Base-by-base conservation (phyloP, 176 grass and related monocot genomes). In the Melocanna baccifera region DNA sequence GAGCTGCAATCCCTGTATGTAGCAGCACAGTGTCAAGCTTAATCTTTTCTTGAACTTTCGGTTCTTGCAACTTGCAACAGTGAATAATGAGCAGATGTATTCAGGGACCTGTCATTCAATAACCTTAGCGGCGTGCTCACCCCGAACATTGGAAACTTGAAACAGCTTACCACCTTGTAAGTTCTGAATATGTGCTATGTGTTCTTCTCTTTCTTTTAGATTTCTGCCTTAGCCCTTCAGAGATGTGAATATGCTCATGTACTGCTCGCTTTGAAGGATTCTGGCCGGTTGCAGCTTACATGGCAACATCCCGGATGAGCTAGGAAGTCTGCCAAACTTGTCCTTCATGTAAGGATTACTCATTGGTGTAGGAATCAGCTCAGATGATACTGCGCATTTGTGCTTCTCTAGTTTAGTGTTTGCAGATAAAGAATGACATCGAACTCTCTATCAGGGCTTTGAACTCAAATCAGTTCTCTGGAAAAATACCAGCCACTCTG, bases 91-190 rank as follows among this genome's bases (percentile, higher is more conserved):
- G 30, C 34, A 28, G 63, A 30, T 83, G 4, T 25, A 7, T 89
- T 82, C 76, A 99, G 96, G 77, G 96, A 96, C 78, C 66, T 99
- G 9, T 99, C 96, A 1, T 94, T 79, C 84, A 99, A 99, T 82
- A 81, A 88, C 3, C 86, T 99, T 30, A 59, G 89, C 0, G 96
- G 93, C 15, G 55, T 74, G 34, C 91, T 99, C 57, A 64, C 86
- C 72, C 55, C 86, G 50, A 89, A 46, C 66, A 96, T 99, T 19
- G 93, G 96, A 66, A 87, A 92, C 59, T 48, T 99, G 77, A 91
- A 88, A 86, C 87, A 99, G 71, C 93, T 99, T 40, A 91, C 81
- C 23, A 96, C 78, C 29, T 80, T 99, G 96, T 99, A 86, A 92
- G 84, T 66, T 36, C 79, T 64, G 37, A 19, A 70, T 3, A 70